phyloP scores from a whole-genome alignment of 2,329 filamentous ascomycete genomes.

The Dothidotthia symphoricarpi region DNA sequence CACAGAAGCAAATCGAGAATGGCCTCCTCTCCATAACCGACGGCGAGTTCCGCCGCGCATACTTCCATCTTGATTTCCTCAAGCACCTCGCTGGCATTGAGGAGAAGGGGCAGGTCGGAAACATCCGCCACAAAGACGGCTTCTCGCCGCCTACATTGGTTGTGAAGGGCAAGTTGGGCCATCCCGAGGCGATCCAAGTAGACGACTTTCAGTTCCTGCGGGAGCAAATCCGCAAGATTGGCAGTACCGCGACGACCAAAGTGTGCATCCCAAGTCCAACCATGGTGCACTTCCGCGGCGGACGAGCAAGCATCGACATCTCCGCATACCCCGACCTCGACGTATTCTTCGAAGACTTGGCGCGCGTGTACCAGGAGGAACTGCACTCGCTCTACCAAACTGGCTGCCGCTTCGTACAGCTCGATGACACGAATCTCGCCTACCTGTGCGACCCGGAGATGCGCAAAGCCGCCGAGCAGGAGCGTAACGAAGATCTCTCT shows the following conservation, averaged over 20 bases:
- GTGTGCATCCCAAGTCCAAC: constrained; percentile 59
- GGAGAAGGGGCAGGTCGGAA: constrained; percentile 51
- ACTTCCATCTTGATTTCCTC: constrained; percentile 61
- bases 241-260: constrained; percentile 48
- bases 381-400: constrained; percentile 54
- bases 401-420: constrained; percentile 57
- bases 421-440: constrained; percentile 61
- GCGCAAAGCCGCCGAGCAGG: constrained; percentile 51
- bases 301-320: constrained; percentile 53
- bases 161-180: constrained; percentile 55
- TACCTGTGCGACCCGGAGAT: constrained; percentile 59
- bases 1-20: constrained; percentile 50
- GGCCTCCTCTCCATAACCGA: constrained; percentile 55
- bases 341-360: constrained; percentile 56
- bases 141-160: constrained; percentile 55
- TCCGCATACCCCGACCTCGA: constrained; percentile 56
- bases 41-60: constrained; percentile 57
- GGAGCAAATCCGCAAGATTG: constrained; percentile 45
- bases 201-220: constrained; percentile 57
- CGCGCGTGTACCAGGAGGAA: constrained; percentile 57
- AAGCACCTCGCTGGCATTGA: constrained; percentile 56
- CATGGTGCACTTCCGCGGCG: constrained; percentile 61
- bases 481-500: constrained; percentile 53
- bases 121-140: constrained; percentile 43
- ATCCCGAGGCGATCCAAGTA: constrained; percentile 56